A percentile compares a stretch with the other conserved stretches of the same genome.
Conservation (phyloP, 352 stramenopile species). For the Pythium aquatile region DNA sequence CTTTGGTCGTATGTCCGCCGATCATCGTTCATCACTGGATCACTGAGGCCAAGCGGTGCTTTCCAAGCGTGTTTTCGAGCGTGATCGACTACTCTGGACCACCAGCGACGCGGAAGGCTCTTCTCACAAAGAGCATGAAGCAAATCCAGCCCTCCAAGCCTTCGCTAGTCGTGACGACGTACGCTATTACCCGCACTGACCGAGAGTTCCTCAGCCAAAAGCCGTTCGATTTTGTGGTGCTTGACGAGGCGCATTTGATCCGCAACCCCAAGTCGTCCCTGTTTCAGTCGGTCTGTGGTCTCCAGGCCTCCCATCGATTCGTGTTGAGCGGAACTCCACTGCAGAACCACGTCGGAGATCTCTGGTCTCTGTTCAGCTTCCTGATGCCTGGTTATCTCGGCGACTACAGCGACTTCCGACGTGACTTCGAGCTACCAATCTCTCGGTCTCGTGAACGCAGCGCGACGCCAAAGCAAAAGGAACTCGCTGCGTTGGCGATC, state of each 20-base stretch:
- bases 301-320: conserved; percentile 88
- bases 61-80: conserved; percentile 54
- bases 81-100: conserved; percentile 81
- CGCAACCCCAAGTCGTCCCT: conserved; percentile 93
- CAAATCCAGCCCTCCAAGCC: conserved; percentile 12
- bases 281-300: conserved; percentile 75
- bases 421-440: conserved; percentile 66
- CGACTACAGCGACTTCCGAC: conserved; percentile 65
- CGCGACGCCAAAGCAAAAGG: conserved; percentile 76
- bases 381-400: conserved; percentile 97
- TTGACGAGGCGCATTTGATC: conserved; percentile 98
- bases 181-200: conserved; percentile 87
- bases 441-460: conserved; percentile 48
- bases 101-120: conserved; percentile 40
- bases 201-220: conserved; percentile 35
- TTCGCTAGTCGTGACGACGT: conserved; percentile 78
- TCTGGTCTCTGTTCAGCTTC: conserved; percentile 98
- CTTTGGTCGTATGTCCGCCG: conserved; percentile 93
- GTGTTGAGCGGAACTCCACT: conserved; percentile 97
- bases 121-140: conserved; percentile 33
- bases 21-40: conserved; percentile 96
- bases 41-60: conserved; percentile 86
- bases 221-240: conserved; percentile 80
- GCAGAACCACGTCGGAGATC: conserved; percentile 96
- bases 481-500: conserved; percentile 82